Evolutionary conservation across 805 yeast species (phyloP), one percentile per base, ranked within the genome.

Genomic region (Pichia paraexigua): DNA sequence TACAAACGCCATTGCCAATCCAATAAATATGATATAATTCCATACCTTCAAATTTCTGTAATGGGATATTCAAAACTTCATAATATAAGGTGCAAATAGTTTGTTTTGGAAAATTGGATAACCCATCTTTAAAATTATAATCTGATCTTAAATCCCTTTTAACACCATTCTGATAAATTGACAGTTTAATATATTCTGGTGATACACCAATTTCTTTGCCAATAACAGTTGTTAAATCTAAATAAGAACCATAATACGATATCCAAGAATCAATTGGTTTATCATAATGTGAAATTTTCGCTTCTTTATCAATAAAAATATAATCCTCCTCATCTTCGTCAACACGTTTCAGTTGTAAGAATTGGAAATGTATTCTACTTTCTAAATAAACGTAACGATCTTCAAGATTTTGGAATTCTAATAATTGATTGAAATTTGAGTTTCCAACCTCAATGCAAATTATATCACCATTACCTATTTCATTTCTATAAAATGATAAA

Each of bases 31-130:
- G 79, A 42, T 91, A 68, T 5, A 80, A 67, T 53, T 79, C 79
- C 82, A 88, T 77, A 55, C 77, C 81, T 66, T 94, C 99, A 60
- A 85, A 77, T 55, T 89, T 95, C 37, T 72, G 75, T 49, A 92
- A 70, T 2, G 91, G 80, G 43, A 90, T 81, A 45, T 81, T 85
- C 60, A 94, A 73, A 1, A 85, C 68, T 61, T 92, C 97, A 63
- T 86, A 92, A 57, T 83, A 83, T 52, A 92, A 77, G 9, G 60
- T 62, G 43, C 66, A 46, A 5, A 70, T 63, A 43, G 74, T 76
- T 9, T 76, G 70, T 22, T 73, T 75, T 1, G 79, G 72, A 40
- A 73, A 71, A 56, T 70, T 72, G 7, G 72, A 69, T 56, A 78
- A 71, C 11, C 72, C 51, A n/a, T 55, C 43, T 41, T 51, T 48